Percentiles rank a stretch among this genome's conserved stretches.
Conservation (phyloP, 768 basidiomycete genomes). For the Chalciporus piperatus region DNA sequence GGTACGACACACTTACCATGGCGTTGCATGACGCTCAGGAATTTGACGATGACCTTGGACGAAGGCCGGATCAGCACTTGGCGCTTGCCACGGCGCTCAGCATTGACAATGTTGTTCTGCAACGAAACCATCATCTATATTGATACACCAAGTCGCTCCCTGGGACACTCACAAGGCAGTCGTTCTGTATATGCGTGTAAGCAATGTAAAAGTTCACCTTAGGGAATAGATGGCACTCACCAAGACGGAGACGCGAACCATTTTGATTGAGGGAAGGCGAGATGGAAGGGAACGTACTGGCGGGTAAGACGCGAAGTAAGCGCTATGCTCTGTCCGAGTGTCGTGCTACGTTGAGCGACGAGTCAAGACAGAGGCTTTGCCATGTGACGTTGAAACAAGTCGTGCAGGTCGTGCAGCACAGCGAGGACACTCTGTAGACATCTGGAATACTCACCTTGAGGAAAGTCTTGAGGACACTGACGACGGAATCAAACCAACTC, state of each 20-base stretch:
- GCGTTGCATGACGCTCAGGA: slow-evolving; percentile 97
- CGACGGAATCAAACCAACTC: background rate
- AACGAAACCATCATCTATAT: slow-evolving; percentile 4
- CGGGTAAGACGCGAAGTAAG: slow-evolving; percentile 15
- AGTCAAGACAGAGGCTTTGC: slow-evolving; percentile 60
- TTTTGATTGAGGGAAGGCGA: slow-evolving; percentile 38
- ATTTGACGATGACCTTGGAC: slow-evolving; percentile 97
- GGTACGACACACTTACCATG: slow-evolving; percentile 69
- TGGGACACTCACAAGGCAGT: slow-evolving; percentile 47
- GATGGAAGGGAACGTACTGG: slow-evolving; percentile 19
- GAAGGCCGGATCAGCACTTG: slow-evolving; percentile 97
- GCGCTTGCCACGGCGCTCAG: slow-evolving; percentile 98
- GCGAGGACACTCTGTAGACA: background rate
- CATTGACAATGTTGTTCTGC: slow-evolving; percentile 98
- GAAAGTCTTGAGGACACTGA: background rate
- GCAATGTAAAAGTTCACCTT: background rate
- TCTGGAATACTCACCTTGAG: background rate
- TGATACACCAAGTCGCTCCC: background rate
- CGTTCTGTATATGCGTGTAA: slow-evolving; percentile 39
- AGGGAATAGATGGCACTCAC: slow-evolving; percentile 32
- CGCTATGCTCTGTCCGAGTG: slow-evolving; percentile 68
- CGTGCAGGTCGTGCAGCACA: no score
- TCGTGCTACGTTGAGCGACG: slow-evolving; percentile 44
- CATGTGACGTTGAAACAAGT: no score
- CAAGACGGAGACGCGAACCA: slow-evolving; percentile 89